Base-by-base conservation (phyloP, 2,329 filamentous ascomycete species). In the Dichotomopilus funicola region DNA sequence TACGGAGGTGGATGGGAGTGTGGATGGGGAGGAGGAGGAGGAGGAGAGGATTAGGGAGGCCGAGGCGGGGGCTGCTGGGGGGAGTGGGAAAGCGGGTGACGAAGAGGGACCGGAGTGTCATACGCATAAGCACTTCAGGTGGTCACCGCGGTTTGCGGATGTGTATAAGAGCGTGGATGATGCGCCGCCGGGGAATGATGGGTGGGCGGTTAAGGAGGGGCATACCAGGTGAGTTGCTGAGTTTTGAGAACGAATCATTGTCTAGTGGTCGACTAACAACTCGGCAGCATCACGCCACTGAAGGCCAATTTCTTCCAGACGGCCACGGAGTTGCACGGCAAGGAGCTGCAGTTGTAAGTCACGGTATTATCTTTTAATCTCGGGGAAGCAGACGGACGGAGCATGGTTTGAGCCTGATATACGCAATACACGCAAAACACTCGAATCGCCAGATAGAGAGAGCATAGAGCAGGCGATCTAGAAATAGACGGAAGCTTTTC, bases 271-370 rank as follows among this genome's bases (percentile, higher is more conserved):
- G 31, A 59, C 55, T 34, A 35, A 49, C 49, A 2, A 6, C 33
- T 41, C 12, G 36, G 60, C 66, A 95, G 91, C 71, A 84, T 99
- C 55, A 96, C 94, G 4, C 89, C 92, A 11, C 72, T 97, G 62
- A 89, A 88, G 70, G 91, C 92, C 43, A 96, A 96, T 71, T 99
- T 96, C 71, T 91, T 88, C 81, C 89, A 92, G 69, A 79, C 81
- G 9, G 72, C 77, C 41, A 75, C 81, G 58, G 78, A 84, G 58
- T 76, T 84, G 64, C 75, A 84, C 59, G 78, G 84, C 66, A 78
- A 79, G 63, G 89, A 95, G 76, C 78, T 96, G 68, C 85, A 87
- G 77, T 75, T 95, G 84, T 95, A 82, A 91, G 88, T 90, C 13
- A 37, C 59, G 51, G 47, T 3, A 37, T 51, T 52, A 27, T 38